Evolutionary conservation across 495 filamentous ascomycete genomes (phyloP).

Genomic region (Ramalina intermedia): DNA sequence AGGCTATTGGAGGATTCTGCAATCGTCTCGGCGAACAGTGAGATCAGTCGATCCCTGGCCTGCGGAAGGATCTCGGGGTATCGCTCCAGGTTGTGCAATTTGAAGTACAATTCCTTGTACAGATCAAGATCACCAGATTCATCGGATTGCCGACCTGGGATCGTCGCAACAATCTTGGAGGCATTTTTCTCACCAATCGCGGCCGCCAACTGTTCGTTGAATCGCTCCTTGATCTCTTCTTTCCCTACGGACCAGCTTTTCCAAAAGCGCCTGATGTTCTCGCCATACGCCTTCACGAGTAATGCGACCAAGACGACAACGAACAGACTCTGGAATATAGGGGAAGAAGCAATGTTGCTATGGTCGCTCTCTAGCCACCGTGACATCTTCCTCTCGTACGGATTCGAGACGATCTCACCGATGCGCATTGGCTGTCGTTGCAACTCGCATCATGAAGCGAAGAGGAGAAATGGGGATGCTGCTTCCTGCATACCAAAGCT

Average conservation of each 20-base stretch:
- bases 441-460: too few relatives aligned
- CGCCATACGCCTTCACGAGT: not conserved
- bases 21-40: slow-evolving; percentile 22
- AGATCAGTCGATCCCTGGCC: slow-evolving; percentile 19
- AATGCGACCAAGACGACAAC: not conserved
- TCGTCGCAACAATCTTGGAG: not conserved
- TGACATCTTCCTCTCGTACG: too few relatives aligned
- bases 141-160: not conserved
- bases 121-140: not conserved
- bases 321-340: not conserved
- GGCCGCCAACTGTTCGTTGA: not conserved
- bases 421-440: too few relatives aligned
- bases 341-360: too few relatives aligned
- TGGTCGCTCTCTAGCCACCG: too few relatives aligned
- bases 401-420: too few relatives aligned
- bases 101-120: slow-evolving; percentile 25
- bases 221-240: not conserved
- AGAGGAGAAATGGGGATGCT: too few relatives aligned
- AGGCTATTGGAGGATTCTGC: slow-evolving; percentile 8
- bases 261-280: not conserved
- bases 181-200: not conserved
- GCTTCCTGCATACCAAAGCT: too few relatives aligned
- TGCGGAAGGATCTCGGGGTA: slow-evolving; percentile 20
- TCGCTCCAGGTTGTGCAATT: slow-evolving; percentile 28
- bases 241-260: not conserved